A percentile compares a stretch with the other conserved stretches of the same genome.
phyloP scores from a whole-genome alignment of 1,284 basidiomycete genomes.

The Mycosarcoma maydis region DNA sequence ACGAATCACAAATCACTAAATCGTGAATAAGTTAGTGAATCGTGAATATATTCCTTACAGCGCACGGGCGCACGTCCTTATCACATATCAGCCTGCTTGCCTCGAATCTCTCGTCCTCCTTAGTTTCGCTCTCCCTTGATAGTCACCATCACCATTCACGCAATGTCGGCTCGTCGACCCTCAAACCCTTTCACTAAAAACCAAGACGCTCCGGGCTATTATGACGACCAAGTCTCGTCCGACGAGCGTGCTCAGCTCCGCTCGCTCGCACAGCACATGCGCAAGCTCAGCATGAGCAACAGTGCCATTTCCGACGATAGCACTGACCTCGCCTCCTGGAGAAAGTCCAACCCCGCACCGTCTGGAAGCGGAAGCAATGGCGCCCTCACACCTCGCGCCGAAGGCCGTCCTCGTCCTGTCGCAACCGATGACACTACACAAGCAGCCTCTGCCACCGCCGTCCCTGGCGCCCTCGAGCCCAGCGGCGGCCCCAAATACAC shows the following conservation, averaged over 20 bases:
- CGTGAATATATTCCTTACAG: neutral
- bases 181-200: slow-evolving; percentile 52
- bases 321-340: slow-evolving; percentile 16
- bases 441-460: neutral
- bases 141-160: neutral
- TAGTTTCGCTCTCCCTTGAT: neutral
- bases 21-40: slow-evolving; percentile 1
- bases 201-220: slow-evolving; percentile 43
- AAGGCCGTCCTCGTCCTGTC: slow-evolving; percentile 15
- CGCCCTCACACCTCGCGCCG: slow-evolving; percentile 28
- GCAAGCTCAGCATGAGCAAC: slow-evolving; percentile 45
- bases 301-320: slow-evolving; percentile 30
- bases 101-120: neutral
- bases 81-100: neutral
- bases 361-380: slow-evolving; percentile 30
- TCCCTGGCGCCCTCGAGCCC: slow-evolving; percentile 10
- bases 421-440: neutral
- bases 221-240: slow-evolving; percentile 15
- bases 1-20: neutral
- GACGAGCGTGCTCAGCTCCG: slow-evolving; percentile 36
- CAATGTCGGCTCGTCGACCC: slow-evolving; percentile 27
- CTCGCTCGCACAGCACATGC: slow-evolving; percentile 45
- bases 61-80: slow-evolving; percentile 7
- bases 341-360: slow-evolving; percentile 3
- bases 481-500: slow-evolving; percentile 30